A percentile compares a stretch with the other conserved stretches of the same genome.
Conservation (phyloP, 352 stramenopile genomes). For the Phytophthora europaea region DNA sequence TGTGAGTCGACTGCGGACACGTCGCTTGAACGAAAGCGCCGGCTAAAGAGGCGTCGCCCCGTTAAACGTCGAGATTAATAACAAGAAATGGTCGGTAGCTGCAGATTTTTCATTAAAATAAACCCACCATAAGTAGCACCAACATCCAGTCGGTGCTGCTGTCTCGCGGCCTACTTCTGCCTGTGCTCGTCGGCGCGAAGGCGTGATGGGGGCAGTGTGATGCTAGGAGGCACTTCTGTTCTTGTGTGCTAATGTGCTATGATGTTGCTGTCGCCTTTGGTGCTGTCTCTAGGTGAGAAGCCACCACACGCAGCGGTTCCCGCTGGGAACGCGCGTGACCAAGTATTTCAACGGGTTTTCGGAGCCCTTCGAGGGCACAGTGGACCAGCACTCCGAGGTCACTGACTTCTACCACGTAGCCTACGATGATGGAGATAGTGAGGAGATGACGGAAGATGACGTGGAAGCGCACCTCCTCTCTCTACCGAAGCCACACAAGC, state of each 20-base stretch:
- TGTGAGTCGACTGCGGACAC: background rate
- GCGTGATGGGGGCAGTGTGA: constrained; percentile 9
- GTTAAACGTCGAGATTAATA: constrained; percentile 13
- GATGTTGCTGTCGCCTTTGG: constrained; percentile 15
- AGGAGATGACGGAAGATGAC: constrained; percentile 86
- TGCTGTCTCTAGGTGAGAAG: constrained; percentile 52
- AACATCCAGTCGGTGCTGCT: constrained; percentile 13
- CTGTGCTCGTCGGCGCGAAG: background rate
- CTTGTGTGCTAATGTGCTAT: constrained; percentile 25
- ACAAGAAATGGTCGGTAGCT: constrained; percentile 35
- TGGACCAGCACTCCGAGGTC: constrained; percentile 57
- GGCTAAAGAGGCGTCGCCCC: background rate
- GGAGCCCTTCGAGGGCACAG: constrained; percentile 66
- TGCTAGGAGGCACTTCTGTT: background rate
- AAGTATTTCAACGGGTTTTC: constrained; percentile 77
- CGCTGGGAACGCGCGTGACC: constrained; percentile 66
- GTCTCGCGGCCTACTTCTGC: background rate
- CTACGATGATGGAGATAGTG: constrained; percentile 84
- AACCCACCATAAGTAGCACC: constrained; percentile 13
- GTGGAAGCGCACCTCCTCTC: constrained; percentile 52
- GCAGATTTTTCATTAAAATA: constrained; percentile 13
- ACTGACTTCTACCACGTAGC: constrained; percentile 82
- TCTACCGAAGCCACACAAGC: constrained; percentile 23
- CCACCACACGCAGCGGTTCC: constrained; percentile 63
- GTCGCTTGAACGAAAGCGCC: background rate